Evolutionary conservation across 2,329 filamentous ascomycete genomes (phyloP).

Genomic region (Didymella arachidicola): DNA sequence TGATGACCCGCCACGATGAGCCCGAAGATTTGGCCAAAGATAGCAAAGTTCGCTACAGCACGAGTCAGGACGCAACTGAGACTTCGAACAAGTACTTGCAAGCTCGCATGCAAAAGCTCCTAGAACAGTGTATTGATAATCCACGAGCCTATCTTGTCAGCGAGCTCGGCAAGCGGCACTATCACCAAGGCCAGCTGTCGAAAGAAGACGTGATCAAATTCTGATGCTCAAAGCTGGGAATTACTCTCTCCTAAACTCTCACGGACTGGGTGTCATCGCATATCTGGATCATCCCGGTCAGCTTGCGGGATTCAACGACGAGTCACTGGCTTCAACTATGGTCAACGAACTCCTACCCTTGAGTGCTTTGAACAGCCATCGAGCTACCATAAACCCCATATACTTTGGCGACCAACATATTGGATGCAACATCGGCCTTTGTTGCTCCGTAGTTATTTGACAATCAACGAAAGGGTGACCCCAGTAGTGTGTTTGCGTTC

Average conservation of each 20-base stretch:
- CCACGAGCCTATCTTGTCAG: neutral
- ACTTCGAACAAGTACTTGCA: neutral
- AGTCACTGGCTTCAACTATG: neutral
- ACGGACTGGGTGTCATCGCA: neutral
- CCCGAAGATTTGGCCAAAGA: neutral
- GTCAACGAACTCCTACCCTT: neutral
- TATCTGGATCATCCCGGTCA: neutral
- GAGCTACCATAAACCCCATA: neutral
- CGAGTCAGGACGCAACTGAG: neutral
- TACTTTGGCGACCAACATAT: too few species aligned
- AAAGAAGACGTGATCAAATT: neutral
- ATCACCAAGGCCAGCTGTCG: neutral
- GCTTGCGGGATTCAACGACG: neutral
- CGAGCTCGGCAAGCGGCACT: neutral
- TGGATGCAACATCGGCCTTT: too few species aligned
- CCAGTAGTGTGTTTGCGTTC: too few species aligned
- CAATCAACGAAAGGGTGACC: too few species aligned
- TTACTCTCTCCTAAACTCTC: neutral
- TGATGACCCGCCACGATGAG: neutral
- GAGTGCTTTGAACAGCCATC: neutral
- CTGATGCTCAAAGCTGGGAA: neutral
- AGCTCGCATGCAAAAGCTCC: neutral
- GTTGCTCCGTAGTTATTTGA: too few species aligned
- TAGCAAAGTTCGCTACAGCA: neutral
- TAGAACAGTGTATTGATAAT: neutral